Evolutionary conservation across 371 early-diverging fungal genomes (phyloP).

Genomic region (Homolaphlyctis polyrhiza): DNA sequence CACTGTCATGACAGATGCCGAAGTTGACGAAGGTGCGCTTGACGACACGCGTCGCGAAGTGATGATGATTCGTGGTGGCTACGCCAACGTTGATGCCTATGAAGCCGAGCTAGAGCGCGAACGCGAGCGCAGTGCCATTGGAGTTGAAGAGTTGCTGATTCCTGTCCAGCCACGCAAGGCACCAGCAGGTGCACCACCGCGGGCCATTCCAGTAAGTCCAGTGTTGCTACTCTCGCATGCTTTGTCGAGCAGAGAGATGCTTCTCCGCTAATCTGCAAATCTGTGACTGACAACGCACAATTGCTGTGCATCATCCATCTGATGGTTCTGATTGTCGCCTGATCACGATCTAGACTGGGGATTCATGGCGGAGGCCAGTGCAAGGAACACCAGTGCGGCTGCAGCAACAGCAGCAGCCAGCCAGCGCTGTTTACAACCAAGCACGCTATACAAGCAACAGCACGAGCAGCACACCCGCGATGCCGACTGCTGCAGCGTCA

Average conservation of each 20-base stretch:
- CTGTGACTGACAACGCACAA: no score
- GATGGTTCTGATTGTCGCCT: no score
- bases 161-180: slow-evolving; percentile 6
- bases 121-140: not conserved
- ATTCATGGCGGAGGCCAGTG: not conserved
- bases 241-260: no score
- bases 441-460: not conserved
- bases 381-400: not conserved
- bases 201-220: not conserved
- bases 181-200: not conserved
- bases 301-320: no score
- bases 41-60: slow-evolving; percentile 2
- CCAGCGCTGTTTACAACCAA: not conserved
- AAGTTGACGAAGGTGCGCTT: not conserved
- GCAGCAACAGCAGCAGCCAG: not conserved
- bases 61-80: not conserved
- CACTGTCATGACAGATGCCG: not conserved
- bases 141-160: not conserved
- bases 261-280: no score
- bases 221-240: no score
- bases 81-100: slow-evolving; percentile 2
- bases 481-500: no score
- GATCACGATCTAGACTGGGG: no score
- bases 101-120: slow-evolving; percentile 7
- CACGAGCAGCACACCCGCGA: not conserved